phyloP scores from a whole-genome alignment of 169 alveolate genomes.

The Plasmodium berghei region DNA sequence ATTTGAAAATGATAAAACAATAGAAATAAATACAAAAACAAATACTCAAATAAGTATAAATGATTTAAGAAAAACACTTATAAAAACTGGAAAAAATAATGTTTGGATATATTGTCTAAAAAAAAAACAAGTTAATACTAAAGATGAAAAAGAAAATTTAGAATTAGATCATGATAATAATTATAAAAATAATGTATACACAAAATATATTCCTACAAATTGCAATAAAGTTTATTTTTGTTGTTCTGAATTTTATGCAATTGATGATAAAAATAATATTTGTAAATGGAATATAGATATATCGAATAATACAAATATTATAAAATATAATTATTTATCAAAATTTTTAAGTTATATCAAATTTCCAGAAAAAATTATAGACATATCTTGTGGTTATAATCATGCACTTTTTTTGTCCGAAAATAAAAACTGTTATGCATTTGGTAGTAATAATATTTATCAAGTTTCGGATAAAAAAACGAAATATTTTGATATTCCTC shows the following conservation, averaged over 20 bases:
- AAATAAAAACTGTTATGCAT: constrained; percentile 66
- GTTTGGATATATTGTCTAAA: not conserved
- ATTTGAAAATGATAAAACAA: not conserved
- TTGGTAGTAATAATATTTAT: constrained; percentile 36
- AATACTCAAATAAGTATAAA: not conserved
- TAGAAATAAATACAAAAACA: not conserved
- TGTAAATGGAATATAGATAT: constrained; percentile 23
- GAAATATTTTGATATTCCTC: constrained; percentile 17
- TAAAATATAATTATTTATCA: constrained; percentile 13
- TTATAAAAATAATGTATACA: too few species aligned
- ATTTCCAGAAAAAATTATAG: constrained; percentile 19
- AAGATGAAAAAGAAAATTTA: not conserved
- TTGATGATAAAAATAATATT: constrained; percentile 16
- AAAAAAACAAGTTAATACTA: too few species aligned
- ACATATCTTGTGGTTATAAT: constrained; percentile 52
- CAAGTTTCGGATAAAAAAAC: constrained; percentile 29
- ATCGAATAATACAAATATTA: not conserved
- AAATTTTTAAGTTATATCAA: constrained; percentile 40
- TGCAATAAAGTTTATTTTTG: constrained; percentile 27
- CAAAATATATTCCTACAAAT: constrained; percentile 1
- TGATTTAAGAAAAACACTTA: not conserved
- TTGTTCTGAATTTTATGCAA: constrained; percentile 16
- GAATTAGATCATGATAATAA: too few species aligned
- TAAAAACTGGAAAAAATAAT: not conserved
- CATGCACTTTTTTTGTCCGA: constrained; percentile 50